Base-by-base conservation (phyloP, 2,329 filamentous ascomycete species). In the Talaromyces rugulosus region DNA sequence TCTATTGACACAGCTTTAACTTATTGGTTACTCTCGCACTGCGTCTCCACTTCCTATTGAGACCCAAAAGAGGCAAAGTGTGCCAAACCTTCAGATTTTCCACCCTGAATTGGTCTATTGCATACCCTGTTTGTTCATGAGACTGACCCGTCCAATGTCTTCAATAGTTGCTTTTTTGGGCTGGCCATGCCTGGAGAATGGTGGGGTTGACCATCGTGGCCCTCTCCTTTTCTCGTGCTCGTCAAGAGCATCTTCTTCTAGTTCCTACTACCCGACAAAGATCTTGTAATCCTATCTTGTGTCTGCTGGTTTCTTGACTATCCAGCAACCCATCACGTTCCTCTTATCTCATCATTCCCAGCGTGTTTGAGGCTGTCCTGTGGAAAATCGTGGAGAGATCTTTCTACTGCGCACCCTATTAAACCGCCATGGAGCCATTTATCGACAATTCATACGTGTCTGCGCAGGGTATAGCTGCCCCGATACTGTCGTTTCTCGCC, bases 401-500 rank as follows among this genome's bases (percentile, higher is more conserved):
- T 53, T 31, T 33, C 28, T 53, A 16, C 28, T 31, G 2, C 14
- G 11, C 5, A 33, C 5, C 50, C 14, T 23, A 3, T 30, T 8
- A 16, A 28, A 23, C 14, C 27, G 18, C 50, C 50, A 53, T 53
- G 50, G 28, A 16, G 50, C 18, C 50, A 47, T 27, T 18, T 3
- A 18, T 4, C 12, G 44, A 7, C 14, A 1, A 9, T 9, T 30
- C 31, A 27, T 31, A 52, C 23, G 50, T 36, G 51, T 62, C 63
- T 54, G 50, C 47, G n/a, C 59, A 62, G 59, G 75, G 77, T 5
- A 71, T 81, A 56, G 66, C 69, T 14, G 71, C 88, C 40, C 81
- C 84, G 1, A 66, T 79, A 14, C 72, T 87, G 28, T 78, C 82
- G 16, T 71, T 81, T 23, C 65, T 86, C 28, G 72, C 82, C 16